Evolutionary conservation across 2,329 filamentous ascomycete species (phyloP).

Genomic region (Colletotrichum sp.): DNA sequence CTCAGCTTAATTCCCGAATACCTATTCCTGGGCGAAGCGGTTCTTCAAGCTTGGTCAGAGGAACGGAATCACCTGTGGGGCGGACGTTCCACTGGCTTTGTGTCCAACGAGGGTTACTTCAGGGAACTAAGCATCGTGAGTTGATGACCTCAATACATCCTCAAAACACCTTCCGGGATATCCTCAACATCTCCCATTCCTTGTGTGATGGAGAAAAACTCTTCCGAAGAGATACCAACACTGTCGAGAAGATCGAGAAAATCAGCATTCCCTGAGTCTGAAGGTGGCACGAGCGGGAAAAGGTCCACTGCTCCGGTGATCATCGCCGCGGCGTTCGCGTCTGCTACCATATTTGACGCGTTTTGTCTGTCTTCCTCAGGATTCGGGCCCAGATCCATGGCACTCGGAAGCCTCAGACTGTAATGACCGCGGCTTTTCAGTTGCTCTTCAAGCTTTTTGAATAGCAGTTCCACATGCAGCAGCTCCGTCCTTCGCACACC

Average conservation of each 20-base stretch:
- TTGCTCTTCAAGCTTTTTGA: background rate
- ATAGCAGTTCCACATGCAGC: background rate
- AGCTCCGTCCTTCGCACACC: background rate
- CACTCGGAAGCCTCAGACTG: background rate
- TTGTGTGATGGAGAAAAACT: background rate
- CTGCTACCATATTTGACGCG: background rate
- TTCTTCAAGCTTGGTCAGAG: background rate
- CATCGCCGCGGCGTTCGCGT: background rate
- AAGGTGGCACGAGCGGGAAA: background rate
- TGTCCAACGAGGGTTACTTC: background rate
- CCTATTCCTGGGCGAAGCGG: background rate
- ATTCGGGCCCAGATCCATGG: background rate
- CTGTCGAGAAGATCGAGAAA: background rate
- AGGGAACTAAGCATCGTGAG: fast-evolving
- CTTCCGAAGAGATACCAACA: background rate
- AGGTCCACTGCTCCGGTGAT: background rate
- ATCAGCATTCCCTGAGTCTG: background rate
- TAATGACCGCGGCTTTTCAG: background rate
- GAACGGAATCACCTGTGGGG: background rate
- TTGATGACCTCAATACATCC: background rate
- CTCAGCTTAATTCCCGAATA: background rate
- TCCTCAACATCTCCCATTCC: background rate
- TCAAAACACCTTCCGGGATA: background rate
- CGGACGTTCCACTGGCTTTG: background rate
- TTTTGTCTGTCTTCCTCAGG: background rate